Conservation (phyloP, 768 basidiomycete genomes). For the Plicaturopsis crispa region DNA sequence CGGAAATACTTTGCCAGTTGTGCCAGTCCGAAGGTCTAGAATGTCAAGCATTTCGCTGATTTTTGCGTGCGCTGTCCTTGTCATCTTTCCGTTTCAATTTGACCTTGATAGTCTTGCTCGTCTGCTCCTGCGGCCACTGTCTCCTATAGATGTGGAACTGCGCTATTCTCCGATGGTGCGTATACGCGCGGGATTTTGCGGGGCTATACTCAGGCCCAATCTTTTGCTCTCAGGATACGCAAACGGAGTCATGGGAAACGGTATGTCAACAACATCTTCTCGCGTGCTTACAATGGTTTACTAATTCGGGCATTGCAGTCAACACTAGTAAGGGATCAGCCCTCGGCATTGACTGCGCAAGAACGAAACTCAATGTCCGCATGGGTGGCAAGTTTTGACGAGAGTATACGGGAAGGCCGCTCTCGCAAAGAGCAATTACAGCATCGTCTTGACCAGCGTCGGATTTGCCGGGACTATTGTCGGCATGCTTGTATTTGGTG, state of each 20-base stretch:
- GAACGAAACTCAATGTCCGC: too few species aligned
- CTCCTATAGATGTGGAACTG: conserved; percentile 66
- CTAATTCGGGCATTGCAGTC: conserved; percentile 33
- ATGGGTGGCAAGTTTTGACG: conserved; percentile 70
- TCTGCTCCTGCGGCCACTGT: too few species aligned
- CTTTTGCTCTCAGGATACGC: conserved; percentile 67
- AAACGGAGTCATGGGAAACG: conserved; percentile 70
- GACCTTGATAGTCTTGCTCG: too few species aligned
- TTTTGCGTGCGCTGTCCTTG: too few species aligned
- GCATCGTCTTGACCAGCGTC: conserved; percentile 44
- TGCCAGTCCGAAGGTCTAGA: too few species aligned
- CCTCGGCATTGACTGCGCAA: too few species aligned
- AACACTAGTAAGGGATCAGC: conserved; percentile 65
- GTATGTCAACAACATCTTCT: conserved; percentile 35
- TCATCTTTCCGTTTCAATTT: too few species aligned
- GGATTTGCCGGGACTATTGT: conserved; percentile 83
- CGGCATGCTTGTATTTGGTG: conserved; percentile 80
- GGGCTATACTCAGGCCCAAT: not conserved
- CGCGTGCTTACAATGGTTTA: not conserved
- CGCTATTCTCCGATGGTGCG: conserved; percentile 79
- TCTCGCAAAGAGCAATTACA: conserved; percentile 45
- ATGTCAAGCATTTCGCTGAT: too few species aligned
- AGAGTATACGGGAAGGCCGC: conserved; percentile 59
- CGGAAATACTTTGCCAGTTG: too few species aligned
- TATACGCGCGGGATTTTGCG: not conserved